Percentiles rank a stretch among this genome's conserved stretches.
phyloP scores from a whole-genome alignment of 2,329 filamentous ascomycete genomes.

The Aspergillus fijiensis region DNA sequence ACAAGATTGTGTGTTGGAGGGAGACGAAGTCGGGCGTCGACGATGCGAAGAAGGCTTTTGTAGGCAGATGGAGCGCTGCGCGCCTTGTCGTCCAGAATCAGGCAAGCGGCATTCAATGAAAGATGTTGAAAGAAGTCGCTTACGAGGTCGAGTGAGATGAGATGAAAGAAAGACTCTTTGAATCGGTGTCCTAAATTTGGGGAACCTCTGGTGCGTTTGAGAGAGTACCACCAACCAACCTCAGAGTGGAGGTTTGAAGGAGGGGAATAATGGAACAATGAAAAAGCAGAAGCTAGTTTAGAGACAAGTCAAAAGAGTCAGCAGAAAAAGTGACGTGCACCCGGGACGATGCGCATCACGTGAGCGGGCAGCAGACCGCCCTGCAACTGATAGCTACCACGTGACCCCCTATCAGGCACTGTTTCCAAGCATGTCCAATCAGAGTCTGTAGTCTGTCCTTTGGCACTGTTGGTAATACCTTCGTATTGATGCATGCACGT shows the following conservation, averaged over 20 bases:
- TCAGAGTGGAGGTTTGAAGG: neutral
- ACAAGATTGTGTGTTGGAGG: neutral
- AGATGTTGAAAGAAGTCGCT: neutral
- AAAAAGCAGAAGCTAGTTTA: neutral
- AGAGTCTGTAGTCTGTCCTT: slow-evolving; percentile 34
- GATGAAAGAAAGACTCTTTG: neutral
- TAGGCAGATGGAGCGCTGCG: slow-evolving; percentile 26
- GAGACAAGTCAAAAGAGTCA: slow-evolving; percentile 1
- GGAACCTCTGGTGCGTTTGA: neutral
- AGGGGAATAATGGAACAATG: neutral
- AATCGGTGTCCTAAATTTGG: neutral
- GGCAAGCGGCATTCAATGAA: slow-evolving; percentile 15
- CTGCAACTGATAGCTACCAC: slow-evolving; percentile 8
- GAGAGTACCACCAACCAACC: neutral
- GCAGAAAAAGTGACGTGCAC: slow-evolving; percentile 35
- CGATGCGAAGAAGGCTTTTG: neutral
- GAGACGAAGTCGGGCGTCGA: neutral
- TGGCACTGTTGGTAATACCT: slow-evolving; percentile 22
- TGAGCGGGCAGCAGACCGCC: slow-evolving; percentile 10
- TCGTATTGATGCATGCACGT: slow-evolving; percentile 17
- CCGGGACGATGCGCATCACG: slow-evolving; percentile 22
- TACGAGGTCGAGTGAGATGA: neutral
- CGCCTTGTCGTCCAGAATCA: slow-evolving; percentile 25
- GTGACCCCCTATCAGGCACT: slow-evolving; percentile 17
- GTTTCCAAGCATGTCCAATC: slow-evolving; percentile 24